Conservation (phyloP, 2,329 filamentous ascomycete genomes). For the Penicillium sp. region DNA sequence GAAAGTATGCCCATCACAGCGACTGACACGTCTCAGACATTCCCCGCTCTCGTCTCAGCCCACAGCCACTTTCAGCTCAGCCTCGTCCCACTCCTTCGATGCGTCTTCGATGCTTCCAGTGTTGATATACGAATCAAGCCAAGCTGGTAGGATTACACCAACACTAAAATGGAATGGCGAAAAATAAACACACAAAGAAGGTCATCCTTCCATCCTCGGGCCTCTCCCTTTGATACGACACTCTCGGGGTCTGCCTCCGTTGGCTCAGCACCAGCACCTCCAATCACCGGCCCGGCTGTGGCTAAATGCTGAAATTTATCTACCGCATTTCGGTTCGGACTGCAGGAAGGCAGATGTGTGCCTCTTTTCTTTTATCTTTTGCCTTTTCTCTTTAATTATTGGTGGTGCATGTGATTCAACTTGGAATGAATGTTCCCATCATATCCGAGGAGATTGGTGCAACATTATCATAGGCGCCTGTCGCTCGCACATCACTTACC, state of each 20-base stretch:
- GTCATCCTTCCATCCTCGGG: conserved; percentile 19
- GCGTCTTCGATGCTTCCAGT: conserved; percentile 30
- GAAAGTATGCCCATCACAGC: not conserved
- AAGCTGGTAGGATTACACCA: not conserved
- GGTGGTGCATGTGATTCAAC: conserved; percentile 6
- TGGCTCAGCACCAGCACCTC: not conserved
- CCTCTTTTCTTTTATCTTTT: not conserved
- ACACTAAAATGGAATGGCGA: not conserved
- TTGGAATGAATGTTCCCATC: not conserved
- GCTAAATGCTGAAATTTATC: not conserved
- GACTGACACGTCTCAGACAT: conserved; percentile 10
- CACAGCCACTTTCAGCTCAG: conserved; percentile 19
- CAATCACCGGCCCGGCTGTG: not conserved
- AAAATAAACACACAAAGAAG: conserved; percentile 7
- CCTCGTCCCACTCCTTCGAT: conserved; percentile 28
- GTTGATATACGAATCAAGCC: not conserved
- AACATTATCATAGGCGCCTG: conserved; percentile 6
- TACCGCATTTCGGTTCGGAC: conserved; percentile 1
- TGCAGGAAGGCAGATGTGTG: conserved; percentile 2
- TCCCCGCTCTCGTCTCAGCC: conserved; percentile 10
- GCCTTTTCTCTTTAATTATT: not conserved
- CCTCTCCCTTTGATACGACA: conserved; percentile 15
- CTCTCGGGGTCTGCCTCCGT: conserved; percentile 5
- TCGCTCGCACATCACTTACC: conserved; percentile 12
- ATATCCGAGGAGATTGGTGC: conserved; percentile 10